Evolutionary conservation across 2,329 filamentous ascomycete species (phyloP).

Genomic region (Penicillium janthinellum): DNA sequence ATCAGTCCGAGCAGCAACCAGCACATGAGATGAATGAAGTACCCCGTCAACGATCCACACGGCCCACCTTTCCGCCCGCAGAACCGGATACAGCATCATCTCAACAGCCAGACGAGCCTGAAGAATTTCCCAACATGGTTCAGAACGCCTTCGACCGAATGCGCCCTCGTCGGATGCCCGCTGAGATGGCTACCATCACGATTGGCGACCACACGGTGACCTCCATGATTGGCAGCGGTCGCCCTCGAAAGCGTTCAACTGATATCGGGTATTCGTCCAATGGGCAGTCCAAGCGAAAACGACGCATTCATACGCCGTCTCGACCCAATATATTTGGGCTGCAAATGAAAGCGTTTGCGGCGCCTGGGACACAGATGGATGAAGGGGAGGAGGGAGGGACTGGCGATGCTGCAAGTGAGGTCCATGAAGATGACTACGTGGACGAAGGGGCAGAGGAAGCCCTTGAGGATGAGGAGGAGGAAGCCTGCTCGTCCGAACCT

Average conservation of each 20-base stretch:
- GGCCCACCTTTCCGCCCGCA: slow-evolving; percentile 18
- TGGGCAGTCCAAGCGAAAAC: slow-evolving; percentile 39
- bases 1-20: slow-evolving; percentile 13
- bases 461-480: slow-evolving; percentile 8
- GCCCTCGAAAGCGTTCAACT: slow-evolving; percentile 39
- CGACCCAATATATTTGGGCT: slow-evolving; percentile 46
- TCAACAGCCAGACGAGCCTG: slow-evolving; percentile 10
- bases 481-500: slow-evolving; percentile 14
- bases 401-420: slow-evolving; percentile 28
- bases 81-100: slow-evolving; percentile 3
- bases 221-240: slow-evolving; percentile 63
- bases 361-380: slow-evolving; percentile 52
- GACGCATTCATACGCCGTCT: slow-evolving; percentile 41
- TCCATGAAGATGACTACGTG: slow-evolving; percentile 23
- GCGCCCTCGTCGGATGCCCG: slow-evolving; percentile 62
- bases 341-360: slow-evolving; percentile 56
- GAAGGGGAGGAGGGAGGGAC: slow-evolving; percentile 30
- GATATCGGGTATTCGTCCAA: slow-evolving; percentile 27
- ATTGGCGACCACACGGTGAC: slow-evolving; percentile 69
- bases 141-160: slow-evolving; percentile 66
- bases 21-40: slow-evolving; percentile 9
- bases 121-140: slow-evolving; percentile 50
- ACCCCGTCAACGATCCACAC: slow-evolving; percentile 5
- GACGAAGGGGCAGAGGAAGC: slow-evolving; percentile 20
- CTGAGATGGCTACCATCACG: slow-evolving; percentile 72